Evolutionary conservation across 2,329 filamentous ascomycete genomes (phyloP), one percentile per base, ranked within the genome.

Genomic region (Cordyceps farinosa): DNA sequence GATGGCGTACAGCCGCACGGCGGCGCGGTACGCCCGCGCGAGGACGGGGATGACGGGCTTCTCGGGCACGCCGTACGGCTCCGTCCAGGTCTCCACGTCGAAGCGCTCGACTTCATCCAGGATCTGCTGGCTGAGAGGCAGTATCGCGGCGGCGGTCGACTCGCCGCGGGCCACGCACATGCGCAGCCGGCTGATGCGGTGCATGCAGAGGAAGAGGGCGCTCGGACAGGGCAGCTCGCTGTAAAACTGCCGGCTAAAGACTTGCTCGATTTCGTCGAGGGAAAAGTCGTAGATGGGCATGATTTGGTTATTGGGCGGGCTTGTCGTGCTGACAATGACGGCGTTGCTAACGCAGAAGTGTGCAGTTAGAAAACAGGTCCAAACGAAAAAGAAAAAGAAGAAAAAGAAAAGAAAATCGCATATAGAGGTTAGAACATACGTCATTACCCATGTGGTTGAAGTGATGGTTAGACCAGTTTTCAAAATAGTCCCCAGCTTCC

Each of bases 1-100:
- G 44, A 58, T 38, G 42, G 42, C 55, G 44, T 48, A 58, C 9
- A 58, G 44, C 32, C 42, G 55, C n/a, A 58, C 55, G 42, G 55
- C 55, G 13, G 55, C 44, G 4, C 22, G 42, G 55, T 58, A 58
- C 17, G 55, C 55, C 15, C 55, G 55, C n/a, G 44, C 55, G 11
- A 58, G 55, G 13, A 58, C 42, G n/a, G 22, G 55, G 11, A 48
- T 9, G 4, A 32, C 55, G 5, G 55, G 55, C 5, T 34, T 36
- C 3, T 58, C 55, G 17, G 55, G 55, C 55, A 58, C 55, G n/a
- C 9, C 44, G n/a, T 48, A 58, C 3, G 55, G 55, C 17, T 58
- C 55, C 17, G 9, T 27, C 55, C 55, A 58, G 42, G n/a, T 48
- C 3, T 48, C 15, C 9, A 42, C 44, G 17, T 48, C 44, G 10